Evolutionary conservation across 2,329 filamentous ascomycete species (phyloP), one percentile per base, ranked within the genome.

Genomic region (Delphinella strobiligena): DNA sequence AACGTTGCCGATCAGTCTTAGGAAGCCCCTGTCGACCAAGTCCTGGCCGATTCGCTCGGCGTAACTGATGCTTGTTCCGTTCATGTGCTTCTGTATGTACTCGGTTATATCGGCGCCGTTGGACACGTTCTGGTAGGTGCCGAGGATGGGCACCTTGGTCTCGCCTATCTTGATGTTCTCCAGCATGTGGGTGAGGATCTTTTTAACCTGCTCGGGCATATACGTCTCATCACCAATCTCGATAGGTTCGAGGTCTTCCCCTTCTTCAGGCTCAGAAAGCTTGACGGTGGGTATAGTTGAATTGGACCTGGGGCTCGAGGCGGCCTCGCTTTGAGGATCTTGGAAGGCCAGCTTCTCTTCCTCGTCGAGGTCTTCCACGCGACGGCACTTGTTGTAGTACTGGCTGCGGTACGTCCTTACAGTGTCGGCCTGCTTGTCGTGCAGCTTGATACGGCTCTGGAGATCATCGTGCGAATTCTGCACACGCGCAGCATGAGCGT

Each of bases 301-400:
- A 8, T 31, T 45, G 46, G 70, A 49, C 56, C 69, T 60, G 40
- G 69, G 64, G 59, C 74, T 70, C 53, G 62, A 58, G 7, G 59
- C 55, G 14, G 54, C 58, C 45, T 70, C 62, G 37, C 58, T 69
- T 45, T 74, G 69, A 4, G 87, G 86, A 49, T 88, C 86, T 60
- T 94, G 87, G 63, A 98, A 98, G 30, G 88, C 91, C 40, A 98
- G 74, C 64, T 98, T 96, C 61, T 95, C 94, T 68, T 98, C 93
- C 63, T 98, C 91, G 60, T 98, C 91, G 45, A 96, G 67, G 57
- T 98, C 91, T 59, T 98, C 93, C 5, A 96, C 82, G 46, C 95
- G 69, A 36, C 93, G 81, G 60, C 91, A 98, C 65, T 96, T 98
- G 70, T 96, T 98, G 73, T 96, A 96, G 64, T 98, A 98, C 52